Conservation (phyloP, 2,329 filamentous ascomycete species). For the Emydomyces testavorans region DNA sequence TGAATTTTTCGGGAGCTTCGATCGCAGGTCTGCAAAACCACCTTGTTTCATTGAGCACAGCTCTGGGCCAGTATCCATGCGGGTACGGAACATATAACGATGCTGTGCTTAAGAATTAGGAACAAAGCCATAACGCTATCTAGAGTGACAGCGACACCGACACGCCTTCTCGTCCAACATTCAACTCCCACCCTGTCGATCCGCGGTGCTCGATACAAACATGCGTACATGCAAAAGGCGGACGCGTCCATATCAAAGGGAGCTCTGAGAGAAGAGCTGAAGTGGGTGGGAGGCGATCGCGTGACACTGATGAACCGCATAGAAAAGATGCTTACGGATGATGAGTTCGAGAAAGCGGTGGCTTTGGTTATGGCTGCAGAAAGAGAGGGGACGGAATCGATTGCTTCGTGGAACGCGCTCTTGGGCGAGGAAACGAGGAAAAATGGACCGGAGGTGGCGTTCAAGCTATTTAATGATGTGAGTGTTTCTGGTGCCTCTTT, state of each 20-base stretch:
- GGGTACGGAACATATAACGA: not conserved
- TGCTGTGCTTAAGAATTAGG: not conserved
- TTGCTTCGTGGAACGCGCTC: slow-evolving; percentile 79
- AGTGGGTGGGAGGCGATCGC: slow-evolving; percentile 53
- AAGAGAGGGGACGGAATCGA: slow-evolving; percentile 52
- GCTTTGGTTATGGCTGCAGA: slow-evolving; percentile 53
- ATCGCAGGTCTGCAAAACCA: no score
- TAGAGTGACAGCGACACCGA: not conserved
- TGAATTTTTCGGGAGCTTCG: no score
- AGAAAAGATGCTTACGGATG: slow-evolving; percentile 46
- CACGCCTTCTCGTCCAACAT: not conserved
- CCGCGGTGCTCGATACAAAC: not conserved
- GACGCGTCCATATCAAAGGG: slow-evolving; percentile 12
- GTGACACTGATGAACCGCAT: slow-evolving; percentile 61
- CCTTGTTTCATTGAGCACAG: no score
- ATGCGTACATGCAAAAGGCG: not conserved
- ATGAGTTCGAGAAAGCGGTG: slow-evolving; percentile 55
- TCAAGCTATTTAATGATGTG: slow-evolving; percentile 84
- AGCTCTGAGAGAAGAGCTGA: slow-evolving; percentile 45
- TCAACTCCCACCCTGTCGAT: not conserved
- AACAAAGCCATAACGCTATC: not conserved
- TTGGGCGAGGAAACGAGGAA: slow-evolving; percentile 59
- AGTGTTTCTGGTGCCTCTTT: slow-evolving; percentile 17
- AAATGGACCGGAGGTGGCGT: slow-evolving; percentile 49
- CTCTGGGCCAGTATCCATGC: no score